phyloP scores from a whole-genome alignment of 2,329 filamentous ascomycete genomes.

The Talaromyces albobiverticillius region DNA sequence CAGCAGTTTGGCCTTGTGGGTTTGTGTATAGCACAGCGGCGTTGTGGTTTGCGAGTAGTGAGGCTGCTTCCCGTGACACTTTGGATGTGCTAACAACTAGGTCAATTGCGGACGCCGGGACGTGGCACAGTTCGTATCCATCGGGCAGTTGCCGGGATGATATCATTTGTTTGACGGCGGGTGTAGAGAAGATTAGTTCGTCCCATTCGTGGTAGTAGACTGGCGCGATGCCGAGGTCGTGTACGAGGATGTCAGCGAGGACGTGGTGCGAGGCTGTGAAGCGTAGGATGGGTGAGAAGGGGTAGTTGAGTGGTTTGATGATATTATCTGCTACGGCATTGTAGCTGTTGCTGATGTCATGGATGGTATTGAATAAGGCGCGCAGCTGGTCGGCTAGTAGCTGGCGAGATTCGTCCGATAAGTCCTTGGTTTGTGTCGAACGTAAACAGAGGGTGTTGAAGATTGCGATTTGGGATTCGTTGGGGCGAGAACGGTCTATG shows the following conservation, averaged over 20 bases:
- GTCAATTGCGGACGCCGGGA: neutral
- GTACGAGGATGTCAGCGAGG: neutral
- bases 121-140: neutral
- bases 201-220: conserved; percentile 2
- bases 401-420: neutral
- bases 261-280: neutral
- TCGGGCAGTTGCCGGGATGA: neutral
- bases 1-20: too few relatives aligned
- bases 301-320: conserved; percentile 9
- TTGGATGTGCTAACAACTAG: conserved; percentile 2
- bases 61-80: conserved; percentile 2
- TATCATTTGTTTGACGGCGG: neutral
- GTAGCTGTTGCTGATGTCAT: neutral
- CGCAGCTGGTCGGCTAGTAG: neutral
- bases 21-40: neutral
- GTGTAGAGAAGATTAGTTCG: conserved; percentile 5
- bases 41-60: neutral
- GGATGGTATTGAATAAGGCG: neutral
- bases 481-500: conserved; percentile 5
- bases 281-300: neutral
- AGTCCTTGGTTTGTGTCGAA: neutral
- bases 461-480: conserved; percentile 1
- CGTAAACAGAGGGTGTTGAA: conserved; percentile 7
- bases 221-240: neutral
- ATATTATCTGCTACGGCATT: neutral